Evolutionary conservation across 2,329 filamentous ascomycete species (phyloP).

Genomic region (Stemphylium lycopersici): DNA sequence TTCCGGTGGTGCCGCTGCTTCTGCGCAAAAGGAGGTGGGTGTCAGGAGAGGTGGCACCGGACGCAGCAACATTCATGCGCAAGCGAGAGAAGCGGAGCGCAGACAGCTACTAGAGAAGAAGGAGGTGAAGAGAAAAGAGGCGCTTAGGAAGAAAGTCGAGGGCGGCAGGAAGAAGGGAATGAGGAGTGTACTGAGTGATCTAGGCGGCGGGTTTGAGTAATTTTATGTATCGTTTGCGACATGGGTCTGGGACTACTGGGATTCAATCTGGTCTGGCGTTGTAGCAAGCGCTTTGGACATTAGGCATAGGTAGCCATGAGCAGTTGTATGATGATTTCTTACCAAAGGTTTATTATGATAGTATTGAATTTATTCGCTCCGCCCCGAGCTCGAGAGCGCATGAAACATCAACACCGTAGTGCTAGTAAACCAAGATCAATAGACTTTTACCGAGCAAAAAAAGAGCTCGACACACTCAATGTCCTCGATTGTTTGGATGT

Average conservation of each 20-base stretch:
- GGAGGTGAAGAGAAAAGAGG: slow-evolving; percentile 58
- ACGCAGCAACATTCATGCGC: slow-evolving; percentile 66
- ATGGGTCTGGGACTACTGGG: not conserved
- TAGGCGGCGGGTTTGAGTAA: slow-evolving; percentile 48
- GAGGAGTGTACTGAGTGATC: slow-evolving; percentile 42
- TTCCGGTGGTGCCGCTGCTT: slow-evolving; percentile 24
- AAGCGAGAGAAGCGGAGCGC: slow-evolving; percentile 64
- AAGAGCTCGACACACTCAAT: no score
- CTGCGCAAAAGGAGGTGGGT: slow-evolving; percentile 36
- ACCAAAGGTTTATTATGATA: no score
- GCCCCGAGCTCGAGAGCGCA: no score
- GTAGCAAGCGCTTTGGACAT: not conserved
- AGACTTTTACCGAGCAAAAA: no score
- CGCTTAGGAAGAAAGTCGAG: slow-evolving; percentile 52
- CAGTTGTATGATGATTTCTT: no score
- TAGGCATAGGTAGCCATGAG: no score
- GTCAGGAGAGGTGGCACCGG: slow-evolving; percentile 60
- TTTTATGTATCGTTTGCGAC: not conserved
- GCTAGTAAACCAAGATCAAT: no score
- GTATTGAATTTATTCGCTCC: no score
- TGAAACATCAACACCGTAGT: no score
- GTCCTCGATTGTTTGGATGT: no score
- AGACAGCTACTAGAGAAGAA: slow-evolving; percentile 57
- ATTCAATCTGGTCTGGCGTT: not conserved
- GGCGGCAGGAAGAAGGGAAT: slow-evolving; percentile 31